A percentile compares a stretch with the other conserved stretches of the same genome.
phyloP scores from a whole-genome alignment of 2,329 filamentous ascomycete species.

The Geosmithia morbida region DNA sequence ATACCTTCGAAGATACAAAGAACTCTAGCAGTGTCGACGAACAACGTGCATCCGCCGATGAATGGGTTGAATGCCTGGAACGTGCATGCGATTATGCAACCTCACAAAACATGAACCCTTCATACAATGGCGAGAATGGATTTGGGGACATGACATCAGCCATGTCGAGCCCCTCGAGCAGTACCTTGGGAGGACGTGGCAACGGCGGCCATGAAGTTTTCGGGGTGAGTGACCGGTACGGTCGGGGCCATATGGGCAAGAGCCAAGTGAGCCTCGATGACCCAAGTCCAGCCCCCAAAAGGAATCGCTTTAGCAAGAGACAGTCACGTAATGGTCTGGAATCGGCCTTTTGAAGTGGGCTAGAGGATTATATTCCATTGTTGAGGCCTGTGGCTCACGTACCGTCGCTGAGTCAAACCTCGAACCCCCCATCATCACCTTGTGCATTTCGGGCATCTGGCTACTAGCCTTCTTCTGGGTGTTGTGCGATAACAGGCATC shows the following conservation, averaged over 20 bases:
- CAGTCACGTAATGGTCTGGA: conserved; percentile 92
- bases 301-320: conserved; percentile 72
- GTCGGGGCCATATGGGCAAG: conserved; percentile 44
- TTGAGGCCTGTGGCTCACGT: not conserved
- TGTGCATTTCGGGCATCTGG: not conserved
- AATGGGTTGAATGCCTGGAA: conserved; percentile 86
- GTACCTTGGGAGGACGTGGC: conserved; percentile 50
- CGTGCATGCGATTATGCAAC: conserved; percentile 73
- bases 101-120: conserved; percentile 52
- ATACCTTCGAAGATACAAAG: conserved; percentile 88
- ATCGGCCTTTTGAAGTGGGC: conserved; percentile 53
- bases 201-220: conserved; percentile 34
- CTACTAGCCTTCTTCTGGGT: not conserved
- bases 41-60: conserved; percentile 58
- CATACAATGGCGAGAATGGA: conserved; percentile 51
- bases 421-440: not conserved
- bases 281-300: conserved; percentile 25
- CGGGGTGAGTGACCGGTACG: conserved; percentile 32
- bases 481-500: conserved; percentile 13
- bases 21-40: conserved; percentile 42
- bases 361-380: not conserved
- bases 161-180: conserved; percentile 64
- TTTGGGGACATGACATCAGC: conserved; percentile 56
- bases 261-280: conserved; percentile 42
- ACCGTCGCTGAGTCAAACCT: not conserved